Percentiles rank a stretch among this genome's conserved stretches.
phyloP scores from a whole-genome alignment of 2,329 filamentous ascomycete species.

The Colletotrichum tabaci region DNA sequence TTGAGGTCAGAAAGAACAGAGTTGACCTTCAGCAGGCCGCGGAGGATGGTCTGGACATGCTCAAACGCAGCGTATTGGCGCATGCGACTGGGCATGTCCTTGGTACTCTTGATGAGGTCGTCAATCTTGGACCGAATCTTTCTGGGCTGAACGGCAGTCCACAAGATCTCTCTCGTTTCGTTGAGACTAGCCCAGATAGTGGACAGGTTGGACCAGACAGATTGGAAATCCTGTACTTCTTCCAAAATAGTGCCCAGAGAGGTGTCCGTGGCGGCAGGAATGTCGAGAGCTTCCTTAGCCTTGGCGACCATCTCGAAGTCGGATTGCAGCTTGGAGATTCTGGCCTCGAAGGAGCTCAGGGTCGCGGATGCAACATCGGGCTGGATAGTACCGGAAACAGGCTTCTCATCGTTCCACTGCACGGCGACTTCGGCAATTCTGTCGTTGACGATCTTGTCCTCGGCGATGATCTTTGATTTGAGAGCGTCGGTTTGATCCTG shows the following conservation, averaged over 20 bases:
- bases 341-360: conserved; percentile 84
- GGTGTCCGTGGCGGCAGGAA: conserved; percentile 84
- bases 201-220: conserved; percentile 95
- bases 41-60: conserved; percentile 92
- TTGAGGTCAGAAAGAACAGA: conserved; percentile 90
- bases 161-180: conserved; percentile 91
- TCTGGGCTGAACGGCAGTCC: conserved; percentile 95
- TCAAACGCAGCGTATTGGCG: conserved; percentile 99
- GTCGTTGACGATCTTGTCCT: conserved; percentile 91
- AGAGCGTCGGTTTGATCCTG: conserved; percentile 96
- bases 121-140: conserved; percentile 94
- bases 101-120: conserved; percentile 95
- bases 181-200: conserved; percentile 98
- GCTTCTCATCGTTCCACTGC: conserved; percentile 97
- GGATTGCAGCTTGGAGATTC: conserved; percentile 86
- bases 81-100: conserved; percentile 99
- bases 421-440: conserved; percentile 88
- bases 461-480: conserved; percentile 92
- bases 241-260: conserved; percentile 90
- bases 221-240: conserved; percentile 98
- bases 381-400: conserved; percentile 93
- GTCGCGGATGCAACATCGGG: conserved; percentile 90
- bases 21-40: conserved; percentile 92
- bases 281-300: conserved; percentile 95
- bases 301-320: conserved; percentile 95